phyloP scores from a whole-genome alignment of 2,329 filamentous ascomycete species.

The Aspergillus fructus region DNA sequence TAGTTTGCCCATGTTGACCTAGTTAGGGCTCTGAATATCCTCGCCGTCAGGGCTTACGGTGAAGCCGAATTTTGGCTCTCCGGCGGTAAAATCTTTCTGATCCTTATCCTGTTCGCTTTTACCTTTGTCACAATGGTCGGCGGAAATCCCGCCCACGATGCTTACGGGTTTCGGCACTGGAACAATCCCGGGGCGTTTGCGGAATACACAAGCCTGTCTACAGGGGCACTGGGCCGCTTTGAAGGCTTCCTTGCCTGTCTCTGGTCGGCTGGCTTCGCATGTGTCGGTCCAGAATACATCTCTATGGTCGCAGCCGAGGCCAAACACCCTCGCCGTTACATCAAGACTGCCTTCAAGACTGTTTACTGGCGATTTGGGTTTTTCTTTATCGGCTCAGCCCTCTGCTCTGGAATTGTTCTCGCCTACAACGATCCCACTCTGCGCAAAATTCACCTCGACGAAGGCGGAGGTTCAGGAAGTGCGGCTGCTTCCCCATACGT shows the following conservation, averaged over 20 bases:
- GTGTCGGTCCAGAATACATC: slow-evolving; percentile 64
- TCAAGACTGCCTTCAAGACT: slow-evolving; percentile 70
- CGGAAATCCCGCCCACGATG: slow-evolving; percentile 67
- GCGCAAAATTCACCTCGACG: slow-evolving; percentile 1
- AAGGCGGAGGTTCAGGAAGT: slow-evolving; percentile 32
- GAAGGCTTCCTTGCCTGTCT: slow-evolving; percentile 62
- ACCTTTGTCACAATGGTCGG: slow-evolving; percentile 78
- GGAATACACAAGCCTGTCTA: slow-evolving; percentile 52
- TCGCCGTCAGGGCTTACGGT: slow-evolving; percentile 14
- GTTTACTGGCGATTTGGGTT: slow-evolving; percentile 71
- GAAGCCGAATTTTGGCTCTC: slow-evolving; percentile 19
- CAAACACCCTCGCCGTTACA: slow-evolving; percentile 62
- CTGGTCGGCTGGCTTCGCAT: slow-evolving; percentile 64
- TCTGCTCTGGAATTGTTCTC: slow-evolving; percentile 67
- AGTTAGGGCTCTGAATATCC: slow-evolving; percentile 10
- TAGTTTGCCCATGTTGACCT: background rate
- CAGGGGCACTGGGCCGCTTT: slow-evolving; percentile 59
- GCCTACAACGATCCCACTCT: slow-evolving; percentile 59
- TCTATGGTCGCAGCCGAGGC: slow-evolving; percentile 61
- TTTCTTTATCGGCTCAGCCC: slow-evolving; percentile 70
- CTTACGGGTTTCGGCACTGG: slow-evolving; percentile 67
- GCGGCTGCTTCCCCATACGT: slow-evolving; percentile 63
- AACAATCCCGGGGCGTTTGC: slow-evolving; percentile 13
- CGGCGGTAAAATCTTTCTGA: slow-evolving; percentile 60
- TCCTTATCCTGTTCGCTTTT: slow-evolving; percentile 65